phyloP scores from a whole-genome alignment of 1,139 yeast species.

The Hyphopichia burtonii region DNA sequence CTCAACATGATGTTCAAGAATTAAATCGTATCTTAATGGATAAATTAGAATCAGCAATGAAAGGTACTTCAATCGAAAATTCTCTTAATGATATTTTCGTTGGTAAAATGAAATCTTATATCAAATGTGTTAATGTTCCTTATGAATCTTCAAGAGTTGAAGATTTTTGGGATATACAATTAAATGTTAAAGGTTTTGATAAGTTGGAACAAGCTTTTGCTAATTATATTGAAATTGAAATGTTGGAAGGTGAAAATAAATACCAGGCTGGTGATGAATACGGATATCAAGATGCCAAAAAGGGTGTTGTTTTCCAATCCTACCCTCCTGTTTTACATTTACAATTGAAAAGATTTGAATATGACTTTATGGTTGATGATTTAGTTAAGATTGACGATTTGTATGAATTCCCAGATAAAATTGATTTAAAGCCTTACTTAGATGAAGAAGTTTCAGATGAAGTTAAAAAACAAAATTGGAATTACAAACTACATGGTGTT shows the following conservation, averaged over 20 bases:
- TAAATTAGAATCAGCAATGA: conserved; percentile 87
- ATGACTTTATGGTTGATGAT: conserved; percentile 86
- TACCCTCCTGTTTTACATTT: conserved; percentile 93
- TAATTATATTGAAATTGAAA: conserved; percentile 85
- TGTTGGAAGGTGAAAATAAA: conserved; percentile 91
- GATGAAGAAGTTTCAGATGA: conserved; percentile 53
- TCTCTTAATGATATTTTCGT: conserved; percentile 81
- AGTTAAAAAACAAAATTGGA: conserved; percentile 61
- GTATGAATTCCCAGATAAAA: conserved; percentile 82
- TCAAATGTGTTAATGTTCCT: conserved; percentile 91
- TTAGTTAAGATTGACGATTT: conserved; percentile 90
- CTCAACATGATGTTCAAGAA: conserved; percentile 98
- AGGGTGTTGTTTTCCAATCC: conserved; percentile 88
- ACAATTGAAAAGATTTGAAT: conserved; percentile 91
- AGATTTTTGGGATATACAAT: conserved; percentile 97
- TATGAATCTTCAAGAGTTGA: conserved; percentile 91
- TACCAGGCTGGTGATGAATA: conserved; percentile 83
- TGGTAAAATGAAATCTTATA: conserved; percentile 94
- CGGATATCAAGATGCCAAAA: conserved; percentile 94
- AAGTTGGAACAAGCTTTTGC: conserved; percentile 74
- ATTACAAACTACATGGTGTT: conserved; percentile 85
- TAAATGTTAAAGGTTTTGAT: conserved; percentile 83
- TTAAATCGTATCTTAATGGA: conserved; percentile 95
- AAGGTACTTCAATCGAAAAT: conserved; percentile 82
- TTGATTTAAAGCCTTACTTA: conserved; percentile 78